Evolutionary conservation across 768 basidiomycete species (phyloP).

Genomic region (Rhodotorula graminis): DNA sequence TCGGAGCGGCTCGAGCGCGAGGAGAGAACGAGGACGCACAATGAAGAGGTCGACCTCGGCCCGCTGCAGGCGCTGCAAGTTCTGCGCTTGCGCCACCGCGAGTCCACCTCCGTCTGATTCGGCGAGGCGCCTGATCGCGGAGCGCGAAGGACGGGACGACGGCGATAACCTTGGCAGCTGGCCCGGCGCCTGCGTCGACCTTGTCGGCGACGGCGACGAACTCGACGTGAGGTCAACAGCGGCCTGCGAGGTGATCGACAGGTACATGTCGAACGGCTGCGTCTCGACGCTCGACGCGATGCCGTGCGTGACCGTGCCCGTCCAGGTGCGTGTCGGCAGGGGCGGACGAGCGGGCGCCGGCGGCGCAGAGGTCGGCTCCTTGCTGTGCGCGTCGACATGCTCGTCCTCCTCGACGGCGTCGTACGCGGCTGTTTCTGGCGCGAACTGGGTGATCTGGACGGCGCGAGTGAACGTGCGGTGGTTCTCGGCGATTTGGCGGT

Average conservation of each 20-base stretch:
- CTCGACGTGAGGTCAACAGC: too few species aligned
- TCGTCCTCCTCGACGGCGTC: too few species aligned
- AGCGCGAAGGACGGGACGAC: not conserved
- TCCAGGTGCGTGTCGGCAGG: not conserved
- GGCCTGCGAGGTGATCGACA: too few species aligned
- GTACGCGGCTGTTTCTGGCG: too few species aligned
- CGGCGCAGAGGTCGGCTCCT: too few species aligned
- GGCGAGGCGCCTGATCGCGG: not conserved
- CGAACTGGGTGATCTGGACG: not conserved
- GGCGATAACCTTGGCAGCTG: not conserved
- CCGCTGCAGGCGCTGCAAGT: not conserved
- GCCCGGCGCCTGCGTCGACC: not conserved
- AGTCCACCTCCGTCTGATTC: not conserved
- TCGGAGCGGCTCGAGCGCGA: too few species aligned
- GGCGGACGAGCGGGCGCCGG: too few species aligned
- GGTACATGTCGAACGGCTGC: too few species aligned
- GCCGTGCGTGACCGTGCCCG: not conserved
- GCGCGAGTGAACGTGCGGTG: not conserved
- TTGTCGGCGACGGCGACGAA: not conserved
- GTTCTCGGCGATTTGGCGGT: constrained; percentile 6
- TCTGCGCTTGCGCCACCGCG: not conserved
- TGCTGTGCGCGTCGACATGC: too few species aligned
- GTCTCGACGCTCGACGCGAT: too few species aligned
- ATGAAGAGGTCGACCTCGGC: constrained; percentile 9
- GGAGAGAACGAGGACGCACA: not conserved